These are phyloP conservation scores for Pharnaceum exiguum DNA, from an alignment of 148 eudicot species.

Conservation along the genomic window DNA sequence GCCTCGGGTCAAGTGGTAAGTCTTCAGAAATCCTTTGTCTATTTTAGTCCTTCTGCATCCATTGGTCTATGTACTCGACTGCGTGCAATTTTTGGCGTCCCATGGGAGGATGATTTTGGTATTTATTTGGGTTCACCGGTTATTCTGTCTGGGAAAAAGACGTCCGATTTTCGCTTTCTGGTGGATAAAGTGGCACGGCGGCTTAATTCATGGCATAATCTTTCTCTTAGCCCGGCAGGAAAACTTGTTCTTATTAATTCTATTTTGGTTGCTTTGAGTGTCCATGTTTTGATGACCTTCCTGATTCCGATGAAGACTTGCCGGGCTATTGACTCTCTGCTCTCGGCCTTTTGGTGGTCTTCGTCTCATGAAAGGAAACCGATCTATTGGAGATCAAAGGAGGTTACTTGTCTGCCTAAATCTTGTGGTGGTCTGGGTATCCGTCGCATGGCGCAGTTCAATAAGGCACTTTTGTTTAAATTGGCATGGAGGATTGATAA, in stretches of 20 bases:
- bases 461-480: not conserved
- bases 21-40: not conserved
- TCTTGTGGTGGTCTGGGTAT: not conserved
- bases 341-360: not conserved
- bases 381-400: not conserved
- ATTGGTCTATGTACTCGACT: not conserved
- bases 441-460: not conserved
- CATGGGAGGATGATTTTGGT: not conserved
- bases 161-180: not conserved
- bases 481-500: not conserved
- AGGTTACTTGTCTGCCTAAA: not conserved
- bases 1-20: not conserved
- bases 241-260: not conserved
- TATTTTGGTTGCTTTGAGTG: not conserved
- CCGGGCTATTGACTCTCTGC: not conserved
- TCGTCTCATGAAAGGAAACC: not conserved
- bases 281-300: not conserved
- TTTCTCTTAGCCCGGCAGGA: not conserved
- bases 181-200: not conserved
- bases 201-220: not conserved
- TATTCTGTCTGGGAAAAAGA: not conserved
- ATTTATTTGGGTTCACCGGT: not conserved
- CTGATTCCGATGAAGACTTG: not conserved
- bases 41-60: not conserved
- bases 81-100: not conserved